Base-by-base conservation (phyloP, 1,284 basidiomycete genomes). In the Cryptococcus sp. region DNA sequence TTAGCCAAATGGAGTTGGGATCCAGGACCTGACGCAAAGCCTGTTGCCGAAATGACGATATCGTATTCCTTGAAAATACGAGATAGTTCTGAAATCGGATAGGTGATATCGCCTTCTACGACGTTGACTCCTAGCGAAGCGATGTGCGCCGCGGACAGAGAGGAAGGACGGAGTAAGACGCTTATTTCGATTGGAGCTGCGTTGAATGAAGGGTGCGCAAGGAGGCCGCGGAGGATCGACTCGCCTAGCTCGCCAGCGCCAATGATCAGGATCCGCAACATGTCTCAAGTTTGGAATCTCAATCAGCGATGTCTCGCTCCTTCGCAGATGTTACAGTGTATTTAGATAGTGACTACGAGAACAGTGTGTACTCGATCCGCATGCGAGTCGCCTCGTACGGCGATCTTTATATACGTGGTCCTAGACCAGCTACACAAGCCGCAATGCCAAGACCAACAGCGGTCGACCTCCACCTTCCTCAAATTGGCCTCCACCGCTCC, bases 181-280 rank as follows among this genome's bases (percentile, higher is more conserved):
- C 55, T 40, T 7, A 61, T 16, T 1, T 17, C 11, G 8, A 55
- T 47, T 46, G 48, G 57, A 13, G 57, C 44, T 5, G 52, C 11
- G 13, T 49, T 17, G 41, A 58, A 20, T 20, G 56, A 20, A 8
- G 25, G 13, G 37, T 53, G 43, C 13, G 46, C 20, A 1, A 57
- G 54, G 13, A 68, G 59, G 22, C 20, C 57, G 40, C 15, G 52
- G 5, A 68, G 46, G 46, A 68, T 63, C 17, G 65, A 48, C 7
- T 61, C 57, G 17, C 74, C 75, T 7, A 78, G 64, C 50, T 78
- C 74, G 7, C 76, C 76, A 20, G 76, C 72, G 38, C 75, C 75
- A 37, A 78, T 56, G 38, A 76, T 58, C 5, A 76, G 67, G 37
- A 73, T 67, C 13, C 29, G 29, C 8, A 34, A 13, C 29, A 34